Evolutionary conservation across 768 basidiomycete species (phyloP), one percentile per base, ranked within the genome.

Genomic region (Leucosporidium yakuticum): DNA sequence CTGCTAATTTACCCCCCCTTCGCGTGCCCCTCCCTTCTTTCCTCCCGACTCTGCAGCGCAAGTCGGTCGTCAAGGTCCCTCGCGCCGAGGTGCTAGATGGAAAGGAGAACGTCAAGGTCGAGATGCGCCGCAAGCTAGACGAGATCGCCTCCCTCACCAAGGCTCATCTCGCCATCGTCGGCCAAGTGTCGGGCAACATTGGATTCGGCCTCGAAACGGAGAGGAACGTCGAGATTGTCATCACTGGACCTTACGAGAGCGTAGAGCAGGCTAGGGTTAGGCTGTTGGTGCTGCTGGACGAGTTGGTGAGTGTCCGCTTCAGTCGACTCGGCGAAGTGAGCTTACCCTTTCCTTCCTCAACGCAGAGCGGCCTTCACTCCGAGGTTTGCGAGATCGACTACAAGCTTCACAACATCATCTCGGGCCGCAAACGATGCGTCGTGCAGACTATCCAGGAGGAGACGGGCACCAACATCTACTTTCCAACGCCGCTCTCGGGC

Each of bases 391-490:
- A 97, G 79, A 90, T 99, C 73, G 95, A 97, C 78, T 89, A 90
- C 79, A 94, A 95, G 77, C 80, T 98, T 3, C 94, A 96, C 78
- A 85, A 87, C 50, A 91, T 96, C 77, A 84, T 96, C 69, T 90
- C 91, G 25, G 91, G 90, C 49, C 86, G 91, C 67, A 95, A 95
- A 79, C 88, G 94, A 57, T 82, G 83, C 67, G 84, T 88, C 39
- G 81, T 99, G 47, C 95, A 98, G 78, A 83, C 88, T 12, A 95
- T 99, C 60, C 91, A 95, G 77, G 92, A 97, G 79, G 93, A 97
- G 79, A 97, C 95, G 0, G 94, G 88, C 0, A 97, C 95, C 62
- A 98, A 97, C 76, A 91, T 98, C 69, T 98, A 97, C 79, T 85
- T 89, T 71, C 94, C 95, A 32, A 90, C 91, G 1, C 88, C 91